A percentile compares a stretch with the other conserved stretches of the same genome.
phyloP scores from a whole-genome alignment of 2,329 filamentous ascomycete species.

The Chaetomium sp. region DNA sequence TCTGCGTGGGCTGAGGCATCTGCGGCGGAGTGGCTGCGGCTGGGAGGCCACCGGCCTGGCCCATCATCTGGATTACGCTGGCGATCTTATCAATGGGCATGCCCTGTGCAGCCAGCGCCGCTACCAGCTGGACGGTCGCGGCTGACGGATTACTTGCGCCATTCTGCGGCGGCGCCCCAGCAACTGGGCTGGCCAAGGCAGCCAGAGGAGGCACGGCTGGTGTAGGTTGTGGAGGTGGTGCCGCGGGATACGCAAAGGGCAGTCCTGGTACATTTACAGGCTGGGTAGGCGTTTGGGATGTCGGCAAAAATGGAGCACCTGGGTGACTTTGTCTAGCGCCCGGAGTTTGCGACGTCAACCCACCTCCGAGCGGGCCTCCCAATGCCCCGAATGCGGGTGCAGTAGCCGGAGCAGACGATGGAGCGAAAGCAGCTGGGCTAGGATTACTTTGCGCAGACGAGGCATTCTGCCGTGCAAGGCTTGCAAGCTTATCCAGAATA shows the following conservation, averaged over 20 bases:
- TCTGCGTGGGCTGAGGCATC: constrained; percentile 35
- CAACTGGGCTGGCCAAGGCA: constrained; percentile 24
- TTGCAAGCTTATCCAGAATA: constrained; percentile 73
- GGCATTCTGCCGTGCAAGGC: constrained; percentile 70
- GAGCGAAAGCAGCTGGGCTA: constrained; percentile 39
- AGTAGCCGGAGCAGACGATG: constrained; percentile 31
- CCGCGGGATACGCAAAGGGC: constrained; percentile 30
- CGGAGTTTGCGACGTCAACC: constrained; percentile 21
- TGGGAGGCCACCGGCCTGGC: constrained; percentile 29
- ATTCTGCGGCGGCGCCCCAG: constrained; percentile 23
- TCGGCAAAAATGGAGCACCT: constrained; percentile 25
- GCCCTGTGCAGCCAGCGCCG: constrained; percentile 68
- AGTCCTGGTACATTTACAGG: constrained; percentile 51
- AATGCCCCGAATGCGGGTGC: constrained; percentile 17
- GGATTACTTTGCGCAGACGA: constrained; percentile 39
- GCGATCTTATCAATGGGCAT: constrained; percentile 72
- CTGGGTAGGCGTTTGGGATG: constrained; percentile 42
- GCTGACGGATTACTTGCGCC: constrained; percentile 33
- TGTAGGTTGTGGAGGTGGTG: constrained; percentile 7
- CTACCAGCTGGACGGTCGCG: constrained; percentile 60
- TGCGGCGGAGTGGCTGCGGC: constrained; percentile 30
- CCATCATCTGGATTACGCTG: constrained; percentile 49
- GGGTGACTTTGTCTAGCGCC: constrained; percentile 19
- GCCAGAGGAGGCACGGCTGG: constrained; percentile 14
- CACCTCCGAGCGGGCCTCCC: constrained; percentile 23